Evolutionary conservation across 768 basidiomycete species (phyloP), one percentile per base, ranked within the genome.

Genomic region (Favolaschia claudopus): DNA sequence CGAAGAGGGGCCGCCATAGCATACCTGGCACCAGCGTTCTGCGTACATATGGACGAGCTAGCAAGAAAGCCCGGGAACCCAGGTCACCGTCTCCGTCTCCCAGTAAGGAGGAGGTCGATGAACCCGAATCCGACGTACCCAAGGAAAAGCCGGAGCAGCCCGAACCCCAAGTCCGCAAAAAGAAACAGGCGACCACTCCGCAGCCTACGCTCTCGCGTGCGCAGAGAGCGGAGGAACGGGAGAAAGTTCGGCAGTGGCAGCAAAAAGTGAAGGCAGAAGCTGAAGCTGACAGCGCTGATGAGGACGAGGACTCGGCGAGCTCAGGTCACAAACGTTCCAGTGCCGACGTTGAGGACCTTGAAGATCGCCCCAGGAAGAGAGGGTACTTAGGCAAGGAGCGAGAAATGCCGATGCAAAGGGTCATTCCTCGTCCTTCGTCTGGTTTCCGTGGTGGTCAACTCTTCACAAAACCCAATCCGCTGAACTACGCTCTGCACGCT

Each of bases 391-490:
- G 64, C 20, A 65, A 64, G 8, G 70, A 66, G 27, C 53, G 58
- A 53, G 57, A 64, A 19, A 28, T 58, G 17, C 71, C 72, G 19
- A 50, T 70, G 28, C 79, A 77, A 51, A 76, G 68, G 55, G 76
- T 80, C 24, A 51, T 82, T 49, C 81, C 81, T 22, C 77, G 77
- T 15, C 74, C 77, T 28, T 62, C 67, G 8, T 76, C 77, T 2
- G 74, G 74, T 14, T 80, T 82, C 64, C 74, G 74, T 46, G 81
- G 82, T 14, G 79, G 80, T 24, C 75, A 77, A 52, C 75, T 89
- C 12, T 76, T 84, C 33, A 82, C 80, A 32, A 85, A 82, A 55
- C 87, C 87, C 14, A 88, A 86, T 66, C 87, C 87, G 13, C 74
- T 85, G 34, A 82, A 79, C 64, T 88, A 82, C 70, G 87, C 87